Percentiles rank a stretch among this genome's conserved stretches.
Evolutionary conservation across 2,329 filamentous ascomycete genomes (phyloP).

Genomic region (Pestalotiopsis sp.): DNA sequence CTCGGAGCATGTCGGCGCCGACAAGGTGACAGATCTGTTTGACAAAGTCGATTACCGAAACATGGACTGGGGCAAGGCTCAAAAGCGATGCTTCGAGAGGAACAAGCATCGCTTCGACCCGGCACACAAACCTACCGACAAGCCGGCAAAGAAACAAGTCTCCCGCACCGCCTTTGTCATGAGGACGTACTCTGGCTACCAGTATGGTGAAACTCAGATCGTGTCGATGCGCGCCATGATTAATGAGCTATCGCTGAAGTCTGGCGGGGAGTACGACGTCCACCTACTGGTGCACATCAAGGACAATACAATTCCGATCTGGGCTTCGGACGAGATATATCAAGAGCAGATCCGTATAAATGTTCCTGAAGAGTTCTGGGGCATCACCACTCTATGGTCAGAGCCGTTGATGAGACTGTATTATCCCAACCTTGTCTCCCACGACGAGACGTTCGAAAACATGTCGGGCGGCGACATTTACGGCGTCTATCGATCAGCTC

Average conservation of each 20-base stretch:
- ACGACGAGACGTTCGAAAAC: constrained; percentile 48
- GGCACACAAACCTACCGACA: constrained; percentile 9
- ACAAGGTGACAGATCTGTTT: constrained; percentile 40
- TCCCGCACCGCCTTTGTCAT: constrained; percentile 63
- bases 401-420: constrained; percentile 67
- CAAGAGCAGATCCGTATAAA: constrained; percentile 59
- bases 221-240: constrained; percentile 67
- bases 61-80: constrained; percentile 35
- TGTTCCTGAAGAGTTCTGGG: constrained; percentile 65
- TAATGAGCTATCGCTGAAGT: constrained; percentile 64
- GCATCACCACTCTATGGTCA: constrained; percentile 69
- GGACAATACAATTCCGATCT: constrained; percentile 42
- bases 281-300: constrained; percentile 50
- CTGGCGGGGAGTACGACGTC: constrained; percentile 67
- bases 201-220: constrained; percentile 65
- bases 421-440: constrained; percentile 61
- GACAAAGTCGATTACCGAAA: constrained; percentile 37
- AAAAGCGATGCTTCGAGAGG: constrained; percentile 38
- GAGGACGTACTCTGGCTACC: constrained; percentile 66
- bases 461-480: constrained; percentile 46
- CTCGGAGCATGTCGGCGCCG: constrained; percentile 61
- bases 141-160: constrained; percentile 20
- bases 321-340: constrained; percentile 29
- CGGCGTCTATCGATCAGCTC: constrained; percentile 51
- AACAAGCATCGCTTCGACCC: constrained; percentile 53